Base-by-base conservation (phyloP, 352 stramenopile species). In the Sclerospora graminicola region DNA sequence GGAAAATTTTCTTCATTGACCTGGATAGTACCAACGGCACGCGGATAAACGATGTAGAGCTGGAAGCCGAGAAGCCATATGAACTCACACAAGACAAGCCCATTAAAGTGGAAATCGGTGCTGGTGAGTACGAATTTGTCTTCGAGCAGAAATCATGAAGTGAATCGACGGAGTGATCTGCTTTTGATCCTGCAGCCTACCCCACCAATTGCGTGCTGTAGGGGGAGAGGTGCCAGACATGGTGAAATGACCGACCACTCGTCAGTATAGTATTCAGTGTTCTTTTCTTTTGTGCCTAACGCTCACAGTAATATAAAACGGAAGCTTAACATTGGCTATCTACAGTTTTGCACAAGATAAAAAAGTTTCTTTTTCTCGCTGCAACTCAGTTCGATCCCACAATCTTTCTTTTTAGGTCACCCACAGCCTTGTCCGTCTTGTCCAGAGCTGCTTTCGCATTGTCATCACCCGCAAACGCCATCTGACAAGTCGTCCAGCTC, bases 401-500 rank as follows among this genome's bases (percentile, higher is more conserved):
- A 32, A 66, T 48, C 43, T 67, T 75, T 19, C 81, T 69, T 54
- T 86, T 86, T 44, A 89, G 69, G 32, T 84, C 71, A 47, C 72
- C 66, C 29, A 89, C 52, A 27, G 80, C 53, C 67, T 86, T 84
- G 55, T 89, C 71, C 45, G 76, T 60, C 59, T 84, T 84, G 61
- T 89, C 57, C 41, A 89, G 62, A 32, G 61, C 52, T 32, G 61
- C 69, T 56, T 89, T 55, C 38, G 76, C 68, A 45, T 84, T 64
- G 41, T 36, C 67, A 56, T 86, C 51, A 43, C 76, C 79, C 32
- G 82, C 69, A 50, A 91, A 91, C 18, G 77, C 80, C 57, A 92
- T 45, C 51, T 87, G 77, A 56, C 80, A 91, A 33, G 76, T 89
- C 45, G 74, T 91, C 80, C 80, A 91, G 59, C 75, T 89, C 35